phyloP scores from a whole-genome alignment of 306 rosid genomes.

The Ochetophila trinervis region DNA sequence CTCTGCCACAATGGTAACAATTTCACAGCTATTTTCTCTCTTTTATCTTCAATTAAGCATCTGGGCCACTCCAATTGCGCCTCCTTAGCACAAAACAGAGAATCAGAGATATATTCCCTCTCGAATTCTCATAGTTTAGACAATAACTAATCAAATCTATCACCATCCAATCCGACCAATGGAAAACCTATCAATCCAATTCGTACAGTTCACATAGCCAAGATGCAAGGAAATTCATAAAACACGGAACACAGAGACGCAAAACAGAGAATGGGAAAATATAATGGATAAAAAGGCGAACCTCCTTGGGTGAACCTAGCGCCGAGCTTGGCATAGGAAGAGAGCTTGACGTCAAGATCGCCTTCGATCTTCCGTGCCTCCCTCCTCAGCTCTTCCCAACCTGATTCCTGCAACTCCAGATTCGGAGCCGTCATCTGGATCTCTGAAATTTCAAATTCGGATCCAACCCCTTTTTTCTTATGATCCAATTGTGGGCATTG shows the following conservation, averaged over 20 bases:
- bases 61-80: not conserved
- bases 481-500: conserved; percentile 17
- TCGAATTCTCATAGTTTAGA: not conserved
- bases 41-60: conserved; percentile 4
- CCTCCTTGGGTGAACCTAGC: conserved; percentile 91
- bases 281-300: conserved; percentile 13
- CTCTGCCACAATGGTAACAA: not conserved
- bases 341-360: conserved; percentile 95
- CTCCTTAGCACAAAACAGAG: not conserved
- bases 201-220: not conserved
- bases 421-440: conserved; percentile 63
- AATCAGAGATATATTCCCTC: not conserved
- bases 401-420: conserved; percentile 96
- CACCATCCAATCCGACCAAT: not conserved
- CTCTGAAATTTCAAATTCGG: conserved; percentile 27
- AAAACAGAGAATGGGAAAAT: not conserved
- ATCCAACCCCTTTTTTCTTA: conserved; percentile 13
- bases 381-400: conserved; percentile 94
- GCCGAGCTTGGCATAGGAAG: conserved; percentile 88
- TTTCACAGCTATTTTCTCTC: not conserved
- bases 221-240: conserved; percentile 5
- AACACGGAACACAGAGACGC: not conserved
- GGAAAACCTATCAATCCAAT: not conserved
- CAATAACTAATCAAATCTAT: conserved; percentile 7
- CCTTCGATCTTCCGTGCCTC: conserved; percentile 99